phyloP scores from a whole-genome alignment of 495 filamentous ascomycete species.

The Penicillium macrosclerotiorum region DNA sequence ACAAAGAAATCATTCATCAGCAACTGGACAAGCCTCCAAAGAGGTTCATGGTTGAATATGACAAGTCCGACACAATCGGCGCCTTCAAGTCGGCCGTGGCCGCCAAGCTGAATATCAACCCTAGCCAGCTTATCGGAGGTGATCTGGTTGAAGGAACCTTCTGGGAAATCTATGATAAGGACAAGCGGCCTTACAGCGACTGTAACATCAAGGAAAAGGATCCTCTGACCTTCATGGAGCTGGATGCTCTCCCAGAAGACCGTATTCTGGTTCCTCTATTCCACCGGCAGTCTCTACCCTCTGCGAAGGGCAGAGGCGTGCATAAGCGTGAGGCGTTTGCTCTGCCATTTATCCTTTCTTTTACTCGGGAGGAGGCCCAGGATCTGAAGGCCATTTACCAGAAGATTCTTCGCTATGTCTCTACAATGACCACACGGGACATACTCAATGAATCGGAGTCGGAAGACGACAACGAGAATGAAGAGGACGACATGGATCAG shows the following conservation, averaged over 20 bases:
- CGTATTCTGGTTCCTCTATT: slow-evolving; percentile 76
- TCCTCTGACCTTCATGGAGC: slow-evolving; percentile 69
- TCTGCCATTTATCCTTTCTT: slow-evolving; percentile 56
- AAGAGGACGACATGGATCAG: slow-evolving; percentile 21
- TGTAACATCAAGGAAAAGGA: slow-evolving; percentile 62
- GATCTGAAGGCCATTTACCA: slow-evolving; percentile 58
- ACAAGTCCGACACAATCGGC: slow-evolving; percentile 74
- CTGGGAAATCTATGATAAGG: slow-evolving; percentile 77
- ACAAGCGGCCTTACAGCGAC: slow-evolving; percentile 57
- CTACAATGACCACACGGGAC: slow-evolving; percentile 59
- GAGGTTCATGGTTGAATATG: slow-evolving; percentile 77
- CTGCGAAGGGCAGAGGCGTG: slow-evolving; percentile 46
- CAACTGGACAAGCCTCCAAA: slow-evolving; percentile 65
- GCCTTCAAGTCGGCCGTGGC: slow-evolving; percentile 72
- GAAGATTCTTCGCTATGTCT: slow-evolving; percentile 58
- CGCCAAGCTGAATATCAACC: slow-evolving; percentile 54
- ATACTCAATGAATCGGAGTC: slow-evolving; percentile 49
- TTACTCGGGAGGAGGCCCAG: slow-evolving; percentile 60
- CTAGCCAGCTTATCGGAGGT: slow-evolving; percentile 60
- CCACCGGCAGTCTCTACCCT: slow-evolving; percentile 53
- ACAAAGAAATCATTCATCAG: slow-evolving; percentile 68
- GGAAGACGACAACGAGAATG: slow-evolving; percentile 27
- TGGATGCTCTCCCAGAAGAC: slow-evolving; percentile 69
- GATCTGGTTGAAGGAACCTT: slow-evolving; percentile 81
- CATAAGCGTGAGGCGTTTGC: slow-evolving; percentile 47